phyloP scores from a whole-genome alignment of 352 stramenopile species.

The Phytophthora foliorum region DNA sequence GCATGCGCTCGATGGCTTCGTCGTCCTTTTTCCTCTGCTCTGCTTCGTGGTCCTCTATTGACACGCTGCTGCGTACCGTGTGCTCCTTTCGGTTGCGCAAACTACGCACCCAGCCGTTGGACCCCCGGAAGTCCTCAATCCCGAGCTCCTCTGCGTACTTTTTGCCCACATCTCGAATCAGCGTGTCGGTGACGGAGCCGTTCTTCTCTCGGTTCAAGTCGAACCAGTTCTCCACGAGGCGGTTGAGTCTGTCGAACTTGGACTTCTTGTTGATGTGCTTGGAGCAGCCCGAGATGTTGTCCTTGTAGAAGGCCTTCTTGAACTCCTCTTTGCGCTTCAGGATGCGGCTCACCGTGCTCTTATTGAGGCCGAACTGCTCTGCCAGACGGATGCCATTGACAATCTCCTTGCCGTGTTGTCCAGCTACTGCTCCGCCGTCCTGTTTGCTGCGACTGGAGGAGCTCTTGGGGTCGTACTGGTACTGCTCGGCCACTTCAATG shows the following conservation, averaged over 20 bases:
- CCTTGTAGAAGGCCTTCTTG: conserved; percentile 90
- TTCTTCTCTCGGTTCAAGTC: conserved; percentile 84
- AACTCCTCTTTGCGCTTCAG: conserved; percentile 90
- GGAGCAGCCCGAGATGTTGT: conserved; percentile 84
- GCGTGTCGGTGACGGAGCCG: conserved; percentile 70
- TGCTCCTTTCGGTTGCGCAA: conserved; percentile 84
- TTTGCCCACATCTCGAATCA: conserved; percentile 82
- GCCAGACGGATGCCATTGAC: conserved; percentile 83
- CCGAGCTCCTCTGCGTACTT: conserved; percentile 77
- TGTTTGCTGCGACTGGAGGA: conserved; percentile 48
- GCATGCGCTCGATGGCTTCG: conserved; percentile 82
- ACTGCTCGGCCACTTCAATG: conserved; percentile 85
- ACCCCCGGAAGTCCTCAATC: conserved; percentile 80
- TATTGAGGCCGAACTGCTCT: conserved; percentile 83
- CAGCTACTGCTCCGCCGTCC: conserved; percentile 17
- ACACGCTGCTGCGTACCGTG: conserved; percentile 54
- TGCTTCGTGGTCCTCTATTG: conserved; percentile 61
- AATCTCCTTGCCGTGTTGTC: conserved; percentile 44
- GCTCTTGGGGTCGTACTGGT: conserved; percentile 82
- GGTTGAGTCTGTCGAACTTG: conserved; percentile 88
- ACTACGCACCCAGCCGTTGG: conserved; percentile 85
- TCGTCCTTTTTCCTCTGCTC: conserved; percentile 78
- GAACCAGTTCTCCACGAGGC: conserved; percentile 87
- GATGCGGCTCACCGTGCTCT: conserved; percentile 86
- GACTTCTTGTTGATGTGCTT: conserved; percentile 92